Evolutionary conservation across 2,329 filamentous ascomycete species (phyloP).

Genomic region (Neopestalotiopsis sp.): DNA sequence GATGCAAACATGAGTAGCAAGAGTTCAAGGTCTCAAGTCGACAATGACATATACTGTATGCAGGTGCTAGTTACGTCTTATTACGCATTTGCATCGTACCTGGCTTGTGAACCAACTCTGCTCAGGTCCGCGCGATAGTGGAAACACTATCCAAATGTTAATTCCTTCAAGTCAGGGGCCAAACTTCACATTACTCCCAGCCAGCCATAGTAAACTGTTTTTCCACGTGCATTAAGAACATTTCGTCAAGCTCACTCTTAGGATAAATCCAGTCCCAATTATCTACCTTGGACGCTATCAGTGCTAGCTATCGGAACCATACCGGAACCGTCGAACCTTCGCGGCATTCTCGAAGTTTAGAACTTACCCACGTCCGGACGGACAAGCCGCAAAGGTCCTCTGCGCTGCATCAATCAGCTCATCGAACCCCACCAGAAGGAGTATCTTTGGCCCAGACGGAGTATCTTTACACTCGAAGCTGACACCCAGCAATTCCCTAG

Average conservation of each 20-base stretch:
- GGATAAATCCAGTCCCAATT: not conserved
- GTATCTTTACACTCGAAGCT: not conserved
- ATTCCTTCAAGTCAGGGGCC: not conserved
- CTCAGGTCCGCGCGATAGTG: not conserved
- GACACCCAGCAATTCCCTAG: constrained; percentile 18
- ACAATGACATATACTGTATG: not conserved
- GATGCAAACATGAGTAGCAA: not conserved
- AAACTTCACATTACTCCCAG: not conserved
- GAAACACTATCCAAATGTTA: not conserved
- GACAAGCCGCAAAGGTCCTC: not conserved
- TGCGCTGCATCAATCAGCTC: not conserved
- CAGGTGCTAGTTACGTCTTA: not conserved
- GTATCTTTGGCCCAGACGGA: too few relatives aligned
- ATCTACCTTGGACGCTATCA: constrained; percentile 2
- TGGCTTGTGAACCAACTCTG: not conserved
- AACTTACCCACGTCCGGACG: not conserved
- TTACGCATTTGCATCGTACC: not conserved
- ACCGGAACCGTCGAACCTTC: constrained; percentile 4
- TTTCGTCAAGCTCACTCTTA: not conserved
- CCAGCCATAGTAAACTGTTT: not conserved
- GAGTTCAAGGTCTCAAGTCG: not conserved
- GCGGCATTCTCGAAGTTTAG: not conserved
- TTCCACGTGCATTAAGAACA: not conserved
- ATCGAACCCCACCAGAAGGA: not conserved
- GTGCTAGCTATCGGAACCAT: constrained; percentile 4